Evolutionary conservation across 768 basidiomycete species (phyloP).

Genomic region (Amanita jacksonii): DNA sequence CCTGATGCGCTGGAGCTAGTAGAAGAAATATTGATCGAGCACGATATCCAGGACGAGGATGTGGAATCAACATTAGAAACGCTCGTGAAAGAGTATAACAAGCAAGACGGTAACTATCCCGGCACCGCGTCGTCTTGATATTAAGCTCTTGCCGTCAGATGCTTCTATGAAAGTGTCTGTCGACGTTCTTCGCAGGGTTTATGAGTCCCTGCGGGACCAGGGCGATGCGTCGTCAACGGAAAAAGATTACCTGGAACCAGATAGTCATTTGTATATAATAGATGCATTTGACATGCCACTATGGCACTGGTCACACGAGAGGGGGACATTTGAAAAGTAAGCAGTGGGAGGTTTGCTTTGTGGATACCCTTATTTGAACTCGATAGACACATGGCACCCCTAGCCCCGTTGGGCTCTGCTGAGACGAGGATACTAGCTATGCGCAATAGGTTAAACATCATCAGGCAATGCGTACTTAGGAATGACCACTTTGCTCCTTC

Average conservation of each 20-base stretch:
- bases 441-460: conserved; percentile 81
- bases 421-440: conserved; percentile 72
- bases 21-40: conserved; percentile 59
- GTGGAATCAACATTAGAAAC: conserved; percentile 70
- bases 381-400: conserved; percentile 38
- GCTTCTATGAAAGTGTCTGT: conserved; percentile 77
- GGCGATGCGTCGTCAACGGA: conserved; percentile 39
- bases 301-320: conserved; percentile 83
- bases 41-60: conserved; percentile 63
- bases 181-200: conserved; percentile 58
- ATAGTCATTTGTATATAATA: conserved; percentile 73
- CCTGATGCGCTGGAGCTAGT: conserved; percentile 67
- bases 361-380: conserved; percentile 1
- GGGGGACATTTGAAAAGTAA: conserved; percentile 84
- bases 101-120: conserved; percentile 62
- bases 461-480: conserved; percentile 85
- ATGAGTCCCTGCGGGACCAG: conserved; percentile 63
- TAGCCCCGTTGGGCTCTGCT: conserved; percentile 74
- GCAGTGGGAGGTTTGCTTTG: conserved; percentile 11
- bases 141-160: conserved; percentile 35
- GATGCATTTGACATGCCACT: conserved; percentile 95
- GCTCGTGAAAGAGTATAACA: conserved; percentile 80
- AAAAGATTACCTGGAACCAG: conserved; percentile 65
- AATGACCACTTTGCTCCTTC: conserved; percentile 99
- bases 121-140: background rate